A percentile compares a stretch with the other conserved stretches of the same genome.
These are phyloP conservation scores for Diplodia intermedia DNA, from an alignment of 2,329 filamentous ascomycete genomes.

Conservation along the genomic window DNA sequence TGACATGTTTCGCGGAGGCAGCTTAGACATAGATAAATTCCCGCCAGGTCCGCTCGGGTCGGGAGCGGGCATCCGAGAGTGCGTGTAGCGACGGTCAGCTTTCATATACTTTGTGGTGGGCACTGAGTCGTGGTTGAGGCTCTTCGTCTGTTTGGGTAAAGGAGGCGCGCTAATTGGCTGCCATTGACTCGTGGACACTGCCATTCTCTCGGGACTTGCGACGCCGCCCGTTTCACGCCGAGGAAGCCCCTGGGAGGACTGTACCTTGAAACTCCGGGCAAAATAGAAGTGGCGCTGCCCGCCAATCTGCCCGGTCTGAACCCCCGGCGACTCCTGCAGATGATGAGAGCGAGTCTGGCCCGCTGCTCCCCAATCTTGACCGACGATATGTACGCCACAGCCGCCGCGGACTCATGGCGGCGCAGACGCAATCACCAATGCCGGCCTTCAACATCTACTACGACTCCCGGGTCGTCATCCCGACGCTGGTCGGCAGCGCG, in stretches of 20 bases:
- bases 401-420: constrained; percentile 6
- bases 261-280: constrained; percentile 27
- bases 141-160: constrained; percentile 24
- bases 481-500: constrained; percentile 39
- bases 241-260: constrained; percentile 15
- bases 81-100: background rate
- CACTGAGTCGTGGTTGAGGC: constrained; percentile 26
- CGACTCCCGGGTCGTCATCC: constrained; percentile 32
- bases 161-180: constrained; percentile 22
- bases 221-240: constrained; percentile 28
- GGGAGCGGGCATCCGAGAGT: background rate
- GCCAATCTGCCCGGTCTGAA: constrained; percentile 2
- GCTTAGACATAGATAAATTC: constrained; percentile 8
- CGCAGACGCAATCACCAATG: constrained; percentile 2
- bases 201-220: constrained; percentile 13
- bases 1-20: background rate
- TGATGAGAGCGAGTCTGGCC: constrained; percentile 6
- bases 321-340: constrained; percentile 10
- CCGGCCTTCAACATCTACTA: constrained; percentile 6
- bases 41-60: constrained; percentile 9
- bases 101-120: constrained; percentile 6
- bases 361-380: background rate
- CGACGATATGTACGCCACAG: constrained; percentile 25
- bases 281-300: constrained; percentile 19
- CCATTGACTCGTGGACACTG: constrained; percentile 29